A percentile compares a stretch with the other conserved stretches of the same genome.
These are phyloP conservation scores for Bifiguratus adelaidae DNA, from an alignment of 192 early-diverging fungal species.

Conservation along the genomic window DNA sequence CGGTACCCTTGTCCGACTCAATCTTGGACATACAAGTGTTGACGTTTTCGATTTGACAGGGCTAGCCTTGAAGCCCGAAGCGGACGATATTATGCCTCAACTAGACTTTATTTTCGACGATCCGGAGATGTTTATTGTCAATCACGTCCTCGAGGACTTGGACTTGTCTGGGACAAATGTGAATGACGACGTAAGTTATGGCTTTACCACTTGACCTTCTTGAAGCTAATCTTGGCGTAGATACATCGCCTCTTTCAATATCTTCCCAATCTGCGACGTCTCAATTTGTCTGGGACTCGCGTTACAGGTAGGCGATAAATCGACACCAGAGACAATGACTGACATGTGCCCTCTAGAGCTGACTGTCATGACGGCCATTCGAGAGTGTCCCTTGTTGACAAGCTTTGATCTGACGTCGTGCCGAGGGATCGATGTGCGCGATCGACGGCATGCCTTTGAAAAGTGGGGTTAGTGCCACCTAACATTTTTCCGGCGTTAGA, in stretches of 20 bases:
- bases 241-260: not conserved
- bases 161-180: not conserved
- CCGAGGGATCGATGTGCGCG: not conserved
- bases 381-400: not conserved
- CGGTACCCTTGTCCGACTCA: too few relatives aligned
- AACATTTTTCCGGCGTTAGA: too few relatives aligned
- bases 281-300: not conserved
- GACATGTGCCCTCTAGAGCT: not conserved
- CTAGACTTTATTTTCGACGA: too few relatives aligned
- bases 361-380: not conserved
- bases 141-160: not conserved
- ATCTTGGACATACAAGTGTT: too few relatives aligned
- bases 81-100: too few relatives aligned
- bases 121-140: not conserved
- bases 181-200: not conserved
- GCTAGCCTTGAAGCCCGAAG: too few relatives aligned
- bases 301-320: slow-evolving; percentile 2
- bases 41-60: too few relatives aligned
- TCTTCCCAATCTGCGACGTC: not conserved
- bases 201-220: not conserved
- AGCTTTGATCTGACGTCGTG: not conserved
- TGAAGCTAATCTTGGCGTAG: not conserved
- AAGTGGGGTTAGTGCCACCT: too few relatives aligned
- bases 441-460: not conserved
- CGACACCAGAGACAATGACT: not conserved